Evolutionary conservation across 1,284 basidiomycete genomes (phyloP).

Genomic region (Trametes pubescens): DNA sequence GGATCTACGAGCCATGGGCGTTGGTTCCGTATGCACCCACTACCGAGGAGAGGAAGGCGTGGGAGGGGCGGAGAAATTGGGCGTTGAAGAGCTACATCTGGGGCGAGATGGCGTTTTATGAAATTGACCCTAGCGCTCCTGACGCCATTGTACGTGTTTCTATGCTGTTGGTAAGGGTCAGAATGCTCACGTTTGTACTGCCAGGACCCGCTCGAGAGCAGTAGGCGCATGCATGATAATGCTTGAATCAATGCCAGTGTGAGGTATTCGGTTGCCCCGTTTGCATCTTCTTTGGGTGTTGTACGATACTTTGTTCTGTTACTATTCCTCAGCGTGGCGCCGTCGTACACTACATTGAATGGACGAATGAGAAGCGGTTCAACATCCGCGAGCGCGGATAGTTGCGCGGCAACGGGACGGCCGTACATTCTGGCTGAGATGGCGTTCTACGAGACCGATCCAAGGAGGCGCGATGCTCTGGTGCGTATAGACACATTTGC

Average conservation of each 20-base stretch:
- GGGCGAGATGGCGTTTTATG: neutral
- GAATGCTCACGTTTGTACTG: neutral
- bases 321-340: too few relatives aligned
- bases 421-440: neutral
- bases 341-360: too few relatives aligned
- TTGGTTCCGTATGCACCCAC: conserved; percentile 1
- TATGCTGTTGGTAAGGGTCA: neutral
- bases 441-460: neutral
- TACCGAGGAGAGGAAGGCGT: neutral
- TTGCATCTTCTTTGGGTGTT: too few relatives aligned
- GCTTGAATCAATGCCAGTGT: too few relatives aligned
- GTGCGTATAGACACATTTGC: neutral
- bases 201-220: neutral
- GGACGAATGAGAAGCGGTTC: too few relatives aligned
- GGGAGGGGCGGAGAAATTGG: neutral
- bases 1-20: conserved; percentile 6
- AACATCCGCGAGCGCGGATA: neutral
- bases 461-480: neutral
- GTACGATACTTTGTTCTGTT: too few relatives aligned
- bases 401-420: neutral
- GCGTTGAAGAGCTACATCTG: neutral
- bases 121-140: neutral
- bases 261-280: too few relatives aligned
- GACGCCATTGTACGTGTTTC: neutral
- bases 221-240: neutral